A percentile compares a stretch with the other conserved stretches of the same genome.
phyloP scores from a whole-genome alignment of 495 filamentous ascomycete genomes.

The Aspergillus conjunctus region DNA sequence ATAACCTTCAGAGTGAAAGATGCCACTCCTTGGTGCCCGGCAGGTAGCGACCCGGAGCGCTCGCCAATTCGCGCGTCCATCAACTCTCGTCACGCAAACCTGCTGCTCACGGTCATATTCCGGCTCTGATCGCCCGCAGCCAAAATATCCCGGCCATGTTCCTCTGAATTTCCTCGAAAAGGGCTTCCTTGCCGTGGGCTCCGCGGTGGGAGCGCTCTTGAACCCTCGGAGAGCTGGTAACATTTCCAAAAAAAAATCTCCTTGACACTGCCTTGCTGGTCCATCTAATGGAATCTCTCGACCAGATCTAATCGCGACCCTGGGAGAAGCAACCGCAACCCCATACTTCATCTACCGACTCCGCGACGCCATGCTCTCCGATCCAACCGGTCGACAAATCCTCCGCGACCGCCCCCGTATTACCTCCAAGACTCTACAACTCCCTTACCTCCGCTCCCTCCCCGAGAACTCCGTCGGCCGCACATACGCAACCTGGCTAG shows the following conservation, averaged over 20 bases:
- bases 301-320: slow-evolving; percentile 86
- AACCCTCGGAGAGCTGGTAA: slow-evolving; percentile 77
- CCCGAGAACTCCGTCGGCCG: slow-evolving; percentile 78
- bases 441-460: slow-evolving; percentile 70
- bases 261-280: too few species aligned
- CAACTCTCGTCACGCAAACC: slow-evolving; percentile 11
- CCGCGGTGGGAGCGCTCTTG: slow-evolving; percentile 74
- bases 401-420: slow-evolving; percentile 88
- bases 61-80: slow-evolving; percentile 22
- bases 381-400: slow-evolving; percentile 85
- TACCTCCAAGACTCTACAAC: slow-evolving; percentile 71
- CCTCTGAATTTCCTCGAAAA: slow-evolving; percentile 80
- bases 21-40: slow-evolving; percentile 36
- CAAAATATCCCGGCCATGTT: slow-evolving; percentile 83
- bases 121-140: slow-evolving; percentile 72
- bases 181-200: slow-evolving; percentile 76
- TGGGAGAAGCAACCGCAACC: slow-evolving; percentile 90
- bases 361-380: slow-evolving; percentile 83
- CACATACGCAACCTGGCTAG: slow-evolving; percentile 84
- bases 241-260: not conserved
- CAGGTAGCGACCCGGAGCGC: slow-evolving; percentile 25
- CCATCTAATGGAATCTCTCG: not conserved
- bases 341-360: slow-evolving; percentile 96
- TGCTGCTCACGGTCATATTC: slow-evolving; percentile 59
- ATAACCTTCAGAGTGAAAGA: slow-evolving; percentile 22